Evolutionary conservation across 768 basidiomycete species (phyloP), one percentile per base, ranked within the genome.

Genomic region (Cubamyces sp.): DNA sequence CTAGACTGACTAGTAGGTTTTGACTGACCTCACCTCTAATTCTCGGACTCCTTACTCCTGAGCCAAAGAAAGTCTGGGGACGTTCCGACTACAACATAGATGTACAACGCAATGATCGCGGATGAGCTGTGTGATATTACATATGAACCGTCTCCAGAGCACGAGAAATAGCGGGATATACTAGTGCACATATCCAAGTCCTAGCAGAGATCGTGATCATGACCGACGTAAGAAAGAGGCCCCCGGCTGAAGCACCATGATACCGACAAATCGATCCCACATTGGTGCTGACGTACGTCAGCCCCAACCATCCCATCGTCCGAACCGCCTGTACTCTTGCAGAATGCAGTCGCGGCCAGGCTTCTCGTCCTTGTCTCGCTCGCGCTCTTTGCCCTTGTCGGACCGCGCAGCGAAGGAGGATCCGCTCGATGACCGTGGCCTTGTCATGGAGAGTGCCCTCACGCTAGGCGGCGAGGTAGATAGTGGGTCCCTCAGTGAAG

Each of bases 221-320:
- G 42, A 52, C 25, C 34, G 21, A 19, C 49, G 37, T 30, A 16
- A 12, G 5, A 43, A 14, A 39, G 25, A 53, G 21, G 21, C n/a
- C 42, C 34, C n/a, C 16, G 16, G 40, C 50, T 14, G 26, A 5
- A n/a, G 18, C 41, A 3, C 19, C 1, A 16, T 42, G 21, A 15
- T 14, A 18, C 7, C 52, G 9, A 42, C 19, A 21, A 11, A 34
- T 9, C 4, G 34, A 34, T 34, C 34, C 34, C 4, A 34, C 11
- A 34, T 9, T 34, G 34, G 9, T 34, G 34, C 34, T 9, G 26
- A 18, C 28, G 5, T 8, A 23, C 19, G 18, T 65, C 64, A 73
- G 18, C 70, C 70, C 93, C 93, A 95, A 0, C 92, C 93, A 78
- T 95, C 93, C 91, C 92, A 94, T 57, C 91, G 80, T 23, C 93